These are phyloP conservation scores for Ramaria rubella DNA, from an alignment of 768 basidiomycete species.

Conservation along the genomic window DNA sequence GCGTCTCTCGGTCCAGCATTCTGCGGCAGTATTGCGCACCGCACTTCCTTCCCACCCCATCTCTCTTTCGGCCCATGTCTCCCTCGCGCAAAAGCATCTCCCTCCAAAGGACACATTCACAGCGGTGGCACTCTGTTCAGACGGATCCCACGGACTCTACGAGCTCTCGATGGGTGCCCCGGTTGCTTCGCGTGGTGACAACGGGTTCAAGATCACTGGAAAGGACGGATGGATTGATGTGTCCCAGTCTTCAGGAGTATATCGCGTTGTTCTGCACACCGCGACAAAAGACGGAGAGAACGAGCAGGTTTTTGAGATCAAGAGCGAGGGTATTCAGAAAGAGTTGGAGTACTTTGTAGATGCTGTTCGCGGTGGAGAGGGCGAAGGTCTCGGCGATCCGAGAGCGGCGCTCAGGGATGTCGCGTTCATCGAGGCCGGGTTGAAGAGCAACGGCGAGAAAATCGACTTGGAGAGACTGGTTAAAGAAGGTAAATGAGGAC, in stretches of 20 bases:
- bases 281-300: constrained; percentile 24
- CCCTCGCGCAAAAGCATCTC: constrained; percentile 65
- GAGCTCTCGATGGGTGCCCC: constrained; percentile 62
- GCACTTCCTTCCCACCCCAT: constrained; percentile 45
- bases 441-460: constrained; percentile 56
- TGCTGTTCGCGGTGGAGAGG: constrained; percentile 40
- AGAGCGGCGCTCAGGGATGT: constrained; percentile 63
- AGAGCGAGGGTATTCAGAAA: constrained; percentile 43
- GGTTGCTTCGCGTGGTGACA: constrained; percentile 26
- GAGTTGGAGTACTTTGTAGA: constrained; percentile 57
- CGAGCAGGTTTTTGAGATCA: constrained; percentile 43
- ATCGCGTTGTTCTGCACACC: constrained; percentile 36
- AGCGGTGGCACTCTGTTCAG: constrained; percentile 38
- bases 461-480: constrained; percentile 44
- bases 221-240: constrained; percentile 54
- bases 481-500: constrained; percentile 4
- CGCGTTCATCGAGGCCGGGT: constrained; percentile 69
- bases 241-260: constrained; percentile 25
- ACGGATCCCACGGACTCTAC: constrained; percentile 52
- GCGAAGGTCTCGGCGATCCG: constrained; percentile 55
- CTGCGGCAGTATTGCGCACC: constrained; percentile 53
- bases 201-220: constrained; percentile 51
- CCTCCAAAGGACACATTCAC: constrained; percentile 77
- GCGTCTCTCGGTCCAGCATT: constrained; percentile 41
- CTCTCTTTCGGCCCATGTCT: constrained; percentile 56